Percentiles rank a stretch among this genome's conserved stretches.
phyloP scores from a whole-genome alignment of 108 stramenopile genomes.

The Cyclotella choctawhatcheeana region DNA sequence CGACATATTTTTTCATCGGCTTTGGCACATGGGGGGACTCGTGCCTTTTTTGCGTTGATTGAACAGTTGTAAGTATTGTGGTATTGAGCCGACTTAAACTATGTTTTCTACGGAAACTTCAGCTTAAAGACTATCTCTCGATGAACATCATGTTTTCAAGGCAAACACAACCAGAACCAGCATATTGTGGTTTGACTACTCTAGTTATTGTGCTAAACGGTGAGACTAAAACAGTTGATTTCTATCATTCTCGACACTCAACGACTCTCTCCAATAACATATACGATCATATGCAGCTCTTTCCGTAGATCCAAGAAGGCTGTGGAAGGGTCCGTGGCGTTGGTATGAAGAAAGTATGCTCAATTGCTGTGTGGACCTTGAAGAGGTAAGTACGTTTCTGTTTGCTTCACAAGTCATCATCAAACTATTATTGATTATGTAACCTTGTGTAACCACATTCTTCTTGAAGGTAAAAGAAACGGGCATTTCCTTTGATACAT shows the following conservation, averaged over 20 bases:
- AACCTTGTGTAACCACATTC: neutral
- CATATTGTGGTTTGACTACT: conserved; percentile 94
- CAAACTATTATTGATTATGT: neutral
- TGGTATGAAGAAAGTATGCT: conserved; percentile 94
- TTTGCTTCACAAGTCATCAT: no score
- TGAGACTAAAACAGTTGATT: neutral
- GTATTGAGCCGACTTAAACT: neutral
- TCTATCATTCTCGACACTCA: no score
- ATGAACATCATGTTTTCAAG: conserved; percentile 1
- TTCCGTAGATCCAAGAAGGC: conserved; percentile 85
- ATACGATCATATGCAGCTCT: no score
- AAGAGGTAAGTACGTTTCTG: conserved; percentile 36
- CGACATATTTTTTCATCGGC: conserved; percentile 58
- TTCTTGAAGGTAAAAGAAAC: conserved; percentile 53
- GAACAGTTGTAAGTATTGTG: conserved; percentile 62
- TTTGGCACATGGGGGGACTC: conserved; percentile 32
- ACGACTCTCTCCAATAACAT: no score
- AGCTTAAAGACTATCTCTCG: neutral
- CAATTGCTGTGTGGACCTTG: conserved; percentile 85
- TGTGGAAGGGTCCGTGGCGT: conserved; percentile 97
- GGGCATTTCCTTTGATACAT: conserved; percentile 78
- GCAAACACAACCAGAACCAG: conserved; percentile 89
- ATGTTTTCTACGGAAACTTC: conserved; percentile 2
- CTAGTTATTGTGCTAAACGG: conserved; percentile 92
- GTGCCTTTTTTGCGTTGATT: conserved; percentile 71